Evolutionary conservation across 2,329 filamentous ascomycete species (phyloP), one percentile per base, ranked within the genome.

Genomic region (Cordyceps javanica): DNA sequence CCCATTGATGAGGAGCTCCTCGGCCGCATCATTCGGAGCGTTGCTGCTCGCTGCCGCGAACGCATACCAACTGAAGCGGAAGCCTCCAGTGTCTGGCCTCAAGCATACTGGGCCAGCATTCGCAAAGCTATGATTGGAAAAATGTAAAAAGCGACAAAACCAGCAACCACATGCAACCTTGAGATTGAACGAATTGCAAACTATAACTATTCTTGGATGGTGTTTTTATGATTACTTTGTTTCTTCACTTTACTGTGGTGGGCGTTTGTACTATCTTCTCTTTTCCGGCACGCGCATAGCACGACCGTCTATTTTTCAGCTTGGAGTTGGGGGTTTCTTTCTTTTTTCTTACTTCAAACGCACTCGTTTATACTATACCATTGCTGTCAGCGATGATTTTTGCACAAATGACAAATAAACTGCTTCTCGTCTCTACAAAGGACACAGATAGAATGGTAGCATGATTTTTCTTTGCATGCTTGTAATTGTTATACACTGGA

Each of bases 1-100:
- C 82, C 84, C 4, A 78, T 87, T 55, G 82, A 82, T 19, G 82
- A 87, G 67, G 83, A 86, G 63, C 70, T 87, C 53, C 75, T 87
- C 30, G 78, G 78, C 32, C 73, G 82, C 46, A 84, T 87, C 62
- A 79, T 87, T 59, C 80, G 85, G 70, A 86, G 81, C 65, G 82
- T 86, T 21, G 82, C 83, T 16, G 72, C 76, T 19, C 77, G 82
- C 57, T 85, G 83, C 60, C 76, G 78, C 51, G 81, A 85, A 62
- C 73, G 78, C 23, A 78, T 82, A 72, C 83, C 83, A 1, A 81
- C 77, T 2, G 83, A 86, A 44, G 75, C 75, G 0, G 84, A 87
- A 65, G 73, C 77, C 10, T 64, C 80, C 55, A 76, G 72, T 19
- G 69, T 80, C 6, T 87, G 82, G 83, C 82, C 84, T 0, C 74